These are phyloP conservation scores for Schizothecium vesticola DNA, from an alignment of 495 filamentous ascomycete genomes.

Conservation along the genomic window DNA sequence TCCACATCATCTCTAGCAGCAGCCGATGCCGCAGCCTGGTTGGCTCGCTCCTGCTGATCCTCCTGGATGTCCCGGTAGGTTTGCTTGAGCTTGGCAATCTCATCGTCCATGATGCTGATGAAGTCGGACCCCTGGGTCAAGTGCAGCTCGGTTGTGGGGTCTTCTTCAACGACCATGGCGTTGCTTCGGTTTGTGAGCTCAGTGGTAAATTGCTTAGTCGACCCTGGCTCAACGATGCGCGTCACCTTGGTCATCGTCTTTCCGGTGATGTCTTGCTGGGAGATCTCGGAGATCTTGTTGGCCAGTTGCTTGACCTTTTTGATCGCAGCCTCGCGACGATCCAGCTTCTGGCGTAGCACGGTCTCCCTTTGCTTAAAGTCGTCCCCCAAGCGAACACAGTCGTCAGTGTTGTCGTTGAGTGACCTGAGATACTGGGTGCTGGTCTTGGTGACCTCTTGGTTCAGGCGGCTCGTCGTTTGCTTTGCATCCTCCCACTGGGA, in stretches of 20 bases:
- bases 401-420: constrained; percentile 23
- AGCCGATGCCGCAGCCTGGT: constrained; percentile 6
- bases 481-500: constrained; percentile 25
- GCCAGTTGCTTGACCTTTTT: constrained; percentile 31
- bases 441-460: constrained; percentile 26
- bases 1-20: constrained; percentile 21
- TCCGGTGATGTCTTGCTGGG: constrained; percentile 27
- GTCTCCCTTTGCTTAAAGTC: constrained; percentile 32
- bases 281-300: constrained; percentile 28
- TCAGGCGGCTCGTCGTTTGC: constrained; percentile 27
- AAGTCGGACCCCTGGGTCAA: constrained; percentile 40
- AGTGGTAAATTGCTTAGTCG: constrained; percentile 10
- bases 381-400: constrained; percentile 29
- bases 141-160: constrained; percentile 39
- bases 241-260: constrained; percentile 31
- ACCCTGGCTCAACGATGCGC: constrained; percentile 33
- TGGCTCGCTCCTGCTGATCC: constrained; percentile 16
- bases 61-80: constrained; percentile 30
- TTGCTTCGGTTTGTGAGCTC: constrained; percentile 30
- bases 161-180: constrained; percentile 31
- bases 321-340: constrained; percentile 31
- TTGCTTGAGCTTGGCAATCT: constrained; percentile 34
- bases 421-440: constrained; percentile 23
- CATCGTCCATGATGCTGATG: constrained; percentile 35
- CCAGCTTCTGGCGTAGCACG: constrained; percentile 28